Conservation (phyloP, 441 rosid genomes). For the Croton laevigatus region DNA sequence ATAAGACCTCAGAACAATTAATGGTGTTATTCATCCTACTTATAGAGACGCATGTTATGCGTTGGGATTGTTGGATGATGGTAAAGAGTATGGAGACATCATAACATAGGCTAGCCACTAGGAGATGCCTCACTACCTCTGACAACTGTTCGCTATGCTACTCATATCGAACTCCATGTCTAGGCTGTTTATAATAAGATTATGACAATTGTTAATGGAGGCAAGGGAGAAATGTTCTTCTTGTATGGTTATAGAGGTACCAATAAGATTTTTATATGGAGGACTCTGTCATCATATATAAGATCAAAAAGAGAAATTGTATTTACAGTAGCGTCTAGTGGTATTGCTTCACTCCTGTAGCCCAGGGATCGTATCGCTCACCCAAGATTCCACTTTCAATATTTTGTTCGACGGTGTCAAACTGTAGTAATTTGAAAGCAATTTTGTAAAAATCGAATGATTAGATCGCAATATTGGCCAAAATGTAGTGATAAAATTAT, state of each 20-base stretch:
- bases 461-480: too few species aligned
- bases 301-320: neutral
- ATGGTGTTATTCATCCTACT: accelerated
- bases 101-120: neutral
- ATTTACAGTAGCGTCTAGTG: neutral
- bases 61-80: neutral
- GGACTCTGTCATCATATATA: neutral
- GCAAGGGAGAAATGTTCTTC: neutral
- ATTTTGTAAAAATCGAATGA: too few species aligned
- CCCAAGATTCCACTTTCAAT: neutral
- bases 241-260: neutral
- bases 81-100: neutral
- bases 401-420: too few species aligned
- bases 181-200: neutral
- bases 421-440: too few species aligned
- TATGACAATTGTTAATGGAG: neutral
- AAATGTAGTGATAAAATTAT: too few species aligned
- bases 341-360: neutral
- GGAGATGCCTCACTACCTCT: neutral
- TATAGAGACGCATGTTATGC: neutral
- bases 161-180: neutral
- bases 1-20: neutral
- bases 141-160: neutral
- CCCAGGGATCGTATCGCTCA: neutral
- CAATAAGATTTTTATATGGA: too few species aligned